These are phyloP conservation scores for Butyriboletus regius DNA, from an alignment of 1,284 basidiomycete species.

Conservation along the genomic window DNA sequence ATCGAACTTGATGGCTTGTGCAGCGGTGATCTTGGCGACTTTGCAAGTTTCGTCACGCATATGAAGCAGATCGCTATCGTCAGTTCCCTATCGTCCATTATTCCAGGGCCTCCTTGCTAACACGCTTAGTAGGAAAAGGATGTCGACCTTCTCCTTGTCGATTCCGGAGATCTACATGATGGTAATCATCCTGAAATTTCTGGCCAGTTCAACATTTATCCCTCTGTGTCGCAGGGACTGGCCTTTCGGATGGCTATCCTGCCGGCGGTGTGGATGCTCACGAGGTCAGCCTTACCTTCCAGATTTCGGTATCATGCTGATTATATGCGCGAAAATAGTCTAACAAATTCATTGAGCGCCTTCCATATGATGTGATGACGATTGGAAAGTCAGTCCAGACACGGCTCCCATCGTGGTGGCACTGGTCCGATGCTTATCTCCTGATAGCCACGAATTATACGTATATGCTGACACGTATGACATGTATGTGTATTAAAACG, in stretches of 20 bases:
- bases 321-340: slow-evolving; percentile 34
- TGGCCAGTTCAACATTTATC: not conserved
- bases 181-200: slow-evolving; percentile 34
- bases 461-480: slow-evolving; percentile 68
- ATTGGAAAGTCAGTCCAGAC: slow-evolving; percentile 66
- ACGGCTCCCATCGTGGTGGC: not conserved
- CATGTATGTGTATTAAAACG: slow-evolving; percentile 42
- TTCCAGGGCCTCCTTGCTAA: not conserved
- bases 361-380: slow-evolving; percentile 77
- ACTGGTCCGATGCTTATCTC: slow-evolving; percentile 9
- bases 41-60: slow-evolving; percentile 71
- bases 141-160: slow-evolving; percentile 64
- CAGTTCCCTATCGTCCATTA: slow-evolving; percentile 15
- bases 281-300: slow-evolving; percentile 38
- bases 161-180: slow-evolving; percentile 76
- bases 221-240: slow-evolving; percentile 45
- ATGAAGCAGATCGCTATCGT: slow-evolving; percentile 68
- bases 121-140: slow-evolving; percentile 44
- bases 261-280: slow-evolving; percentile 66
- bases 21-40: slow-evolving; percentile 71
- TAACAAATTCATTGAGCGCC: slow-evolving; percentile 63
- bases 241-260: slow-evolving; percentile 66
- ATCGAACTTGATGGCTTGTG: slow-evolving; percentile 3
- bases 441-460: slow-evolving; percentile 74
- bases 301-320: not conserved